A percentile compares a stretch with the other conserved stretches of the same genome.
These are phyloP conservation scores for Arthroderma uncinatum DNA, from an alignment of 2,329 filamentous ascomycete genomes.

Conservation along the genomic window DNA sequence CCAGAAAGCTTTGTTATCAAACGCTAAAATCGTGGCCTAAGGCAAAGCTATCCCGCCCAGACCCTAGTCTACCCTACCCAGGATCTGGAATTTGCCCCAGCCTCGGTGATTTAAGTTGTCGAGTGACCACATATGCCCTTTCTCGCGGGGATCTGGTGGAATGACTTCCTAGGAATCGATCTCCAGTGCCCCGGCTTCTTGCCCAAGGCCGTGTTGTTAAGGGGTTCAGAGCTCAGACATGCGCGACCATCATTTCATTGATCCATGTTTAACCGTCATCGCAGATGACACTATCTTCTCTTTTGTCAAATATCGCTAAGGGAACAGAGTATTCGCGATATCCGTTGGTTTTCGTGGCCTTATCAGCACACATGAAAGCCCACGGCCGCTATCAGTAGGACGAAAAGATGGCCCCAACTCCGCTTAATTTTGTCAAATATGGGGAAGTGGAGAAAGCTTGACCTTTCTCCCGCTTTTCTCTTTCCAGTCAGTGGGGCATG, in stretches of 20 bases:
- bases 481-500: background rate
- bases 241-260: background rate
- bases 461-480: background rate
- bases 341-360: background rate
- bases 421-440: background rate
- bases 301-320: background rate
- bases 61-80: background rate
- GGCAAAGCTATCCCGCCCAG: background rate
- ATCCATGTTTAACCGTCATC: background rate
- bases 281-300: background rate
- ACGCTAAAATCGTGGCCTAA: background rate
- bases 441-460: background rate
- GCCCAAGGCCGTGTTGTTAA: background rate
- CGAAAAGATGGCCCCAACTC: background rate
- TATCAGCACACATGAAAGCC: background rate
- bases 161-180: background rate
- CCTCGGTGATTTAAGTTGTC: background rate
- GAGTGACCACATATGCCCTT: background rate
- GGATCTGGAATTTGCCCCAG: too few relatives aligned
- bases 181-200: background rate
- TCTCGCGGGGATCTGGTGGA: background rate
- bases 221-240: background rate
- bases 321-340: background rate
- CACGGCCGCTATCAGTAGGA: background rate
- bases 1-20: background rate